Conservation (phyloP, 73 alveolate genomes). For the Stentor coeruleus region DNA sequence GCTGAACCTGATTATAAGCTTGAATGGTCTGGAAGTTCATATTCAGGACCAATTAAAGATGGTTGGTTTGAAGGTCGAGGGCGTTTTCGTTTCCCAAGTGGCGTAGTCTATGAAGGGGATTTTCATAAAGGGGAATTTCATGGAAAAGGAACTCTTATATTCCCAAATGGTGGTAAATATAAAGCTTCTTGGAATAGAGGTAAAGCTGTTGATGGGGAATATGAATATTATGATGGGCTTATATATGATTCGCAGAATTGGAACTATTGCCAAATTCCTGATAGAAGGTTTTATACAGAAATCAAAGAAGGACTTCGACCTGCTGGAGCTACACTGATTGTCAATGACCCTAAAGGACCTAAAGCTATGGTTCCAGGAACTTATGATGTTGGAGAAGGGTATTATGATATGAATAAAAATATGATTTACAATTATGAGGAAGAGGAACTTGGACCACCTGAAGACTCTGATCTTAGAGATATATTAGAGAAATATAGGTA, state of each 20-base stretch:
- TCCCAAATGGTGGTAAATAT: slow-evolving; percentile 83
- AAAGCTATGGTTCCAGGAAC: slow-evolving; percentile 79
- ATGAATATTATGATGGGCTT: slow-evolving; percentile 74
- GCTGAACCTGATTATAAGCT: slow-evolving; percentile 4
- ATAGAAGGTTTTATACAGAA: slow-evolving; percentile 81
- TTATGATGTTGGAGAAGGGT: slow-evolving; percentile 87
- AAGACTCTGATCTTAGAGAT: slow-evolving; percentile 72
- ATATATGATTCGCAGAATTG: slow-evolving; percentile 59
- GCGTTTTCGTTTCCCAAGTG: slow-evolving; percentile 73
- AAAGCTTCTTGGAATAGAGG: slow-evolving; percentile 87
- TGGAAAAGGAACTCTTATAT: slow-evolving; percentile 83
- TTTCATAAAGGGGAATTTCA: slow-evolving; percentile 93
- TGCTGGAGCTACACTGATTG: slow-evolving; percentile 69
- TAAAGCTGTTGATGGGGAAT: slow-evolving; percentile 68
- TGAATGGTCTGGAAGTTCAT: slow-evolving; percentile 48
- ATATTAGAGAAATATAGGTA: slow-evolving; percentile 76
- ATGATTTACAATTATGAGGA: slow-evolving; percentile 67
- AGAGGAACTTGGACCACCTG: slow-evolving; percentile 60
- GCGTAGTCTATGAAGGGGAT: slow-evolving; percentile 79
- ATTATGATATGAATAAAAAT: slow-evolving; percentile 79
- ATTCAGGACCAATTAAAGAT: slow-evolving; percentile 57
- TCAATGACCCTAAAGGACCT: slow-evolving; percentile 60
- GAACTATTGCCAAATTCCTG: slow-evolving; percentile 74
- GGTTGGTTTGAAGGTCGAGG: slow-evolving; percentile 80
- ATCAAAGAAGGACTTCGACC: slow-evolving; percentile 72